A percentile compares a stretch with the other conserved stretches of the same genome.
Evolutionary conservation across 2,329 filamentous ascomycete genomes (phyloP).

Genomic region (Colletotrichum sp.): DNA sequence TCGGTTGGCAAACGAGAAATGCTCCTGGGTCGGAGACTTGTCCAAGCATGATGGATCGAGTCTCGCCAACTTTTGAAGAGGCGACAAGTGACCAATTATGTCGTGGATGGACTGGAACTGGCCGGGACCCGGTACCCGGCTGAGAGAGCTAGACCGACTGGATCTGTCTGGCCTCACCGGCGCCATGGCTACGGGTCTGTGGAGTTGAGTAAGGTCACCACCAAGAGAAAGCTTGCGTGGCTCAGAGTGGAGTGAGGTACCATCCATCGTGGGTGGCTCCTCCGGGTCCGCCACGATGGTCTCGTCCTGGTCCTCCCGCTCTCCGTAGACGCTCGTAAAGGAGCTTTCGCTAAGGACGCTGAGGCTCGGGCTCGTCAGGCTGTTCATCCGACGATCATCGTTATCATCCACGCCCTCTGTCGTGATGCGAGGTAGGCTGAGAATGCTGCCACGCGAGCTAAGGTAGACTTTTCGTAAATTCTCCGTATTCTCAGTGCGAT

Average conservation of each 20-base stretch:
- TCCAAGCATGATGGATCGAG: conserved; percentile 35
- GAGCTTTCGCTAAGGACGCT: conserved; percentile 73
- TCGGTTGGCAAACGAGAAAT: conserved; percentile 22
- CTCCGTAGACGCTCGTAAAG: conserved; percentile 68
- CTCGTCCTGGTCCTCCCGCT: conserved; percentile 35
- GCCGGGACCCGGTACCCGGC: conserved; percentile 31
- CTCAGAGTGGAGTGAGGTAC: conserved; percentile 19
- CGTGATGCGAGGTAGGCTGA: conserved; percentile 53
- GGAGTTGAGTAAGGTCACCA: not conserved
- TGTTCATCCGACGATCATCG: conserved; percentile 35
- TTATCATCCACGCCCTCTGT: conserved; percentile 44
- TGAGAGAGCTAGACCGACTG: conserved; percentile 34
- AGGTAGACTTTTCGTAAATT: conserved; percentile 67
- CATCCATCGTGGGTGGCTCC: conserved; percentile 34
- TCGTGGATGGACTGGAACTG: conserved; percentile 53
- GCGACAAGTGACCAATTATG: conserved; percentile 50
- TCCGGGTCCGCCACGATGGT: conserved; percentile 30
- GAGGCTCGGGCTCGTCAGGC: conserved; percentile 62
- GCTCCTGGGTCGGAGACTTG: conserved; percentile 33
- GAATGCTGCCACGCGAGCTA: conserved; percentile 50
- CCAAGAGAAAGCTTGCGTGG: not conserved
- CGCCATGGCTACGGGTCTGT: not conserved
- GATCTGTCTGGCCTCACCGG: not conserved
- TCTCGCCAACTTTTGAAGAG: conserved; percentile 56
- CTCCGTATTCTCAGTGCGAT: conserved; percentile 62